phyloP scores from a whole-genome alignment of 2,329 filamentous ascomycete species.

The Colletotrichum chlorophyti region DNA sequence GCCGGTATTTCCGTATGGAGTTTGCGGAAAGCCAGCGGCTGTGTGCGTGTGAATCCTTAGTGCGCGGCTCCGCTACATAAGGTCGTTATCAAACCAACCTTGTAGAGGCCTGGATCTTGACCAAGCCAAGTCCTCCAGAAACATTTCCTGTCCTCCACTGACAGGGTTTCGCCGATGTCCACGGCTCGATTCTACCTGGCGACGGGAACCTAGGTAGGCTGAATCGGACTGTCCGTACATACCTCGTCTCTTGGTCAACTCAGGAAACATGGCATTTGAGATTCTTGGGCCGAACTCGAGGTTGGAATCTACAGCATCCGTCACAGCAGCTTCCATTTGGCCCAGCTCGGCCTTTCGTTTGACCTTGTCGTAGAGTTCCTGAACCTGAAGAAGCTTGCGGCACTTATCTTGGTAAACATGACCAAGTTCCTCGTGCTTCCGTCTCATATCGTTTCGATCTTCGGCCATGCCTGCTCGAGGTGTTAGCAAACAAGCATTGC shows the following conservation, averaged over 20 bases:
- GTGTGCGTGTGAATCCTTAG: not conserved
- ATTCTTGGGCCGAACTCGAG: not conserved
- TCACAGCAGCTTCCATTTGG: constrained; percentile 61
- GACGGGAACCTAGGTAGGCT: not conserved
- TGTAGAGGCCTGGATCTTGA: constrained; percentile 16
- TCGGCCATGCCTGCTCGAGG: constrained; percentile 57
- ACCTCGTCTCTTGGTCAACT: not conserved
- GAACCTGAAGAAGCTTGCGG: constrained; percentile 71
- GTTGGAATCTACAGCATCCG: constrained; percentile 39
- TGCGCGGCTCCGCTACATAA: not conserved
- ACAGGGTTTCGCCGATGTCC: not conserved
- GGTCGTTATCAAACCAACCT: constrained; percentile 24
- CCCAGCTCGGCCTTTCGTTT: constrained; percentile 62
- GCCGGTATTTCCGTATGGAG: constrained; percentile 32
- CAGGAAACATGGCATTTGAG: not conserved
- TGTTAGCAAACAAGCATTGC: constrained; percentile 26
- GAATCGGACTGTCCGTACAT: not conserved
- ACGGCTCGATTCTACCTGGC: not conserved
- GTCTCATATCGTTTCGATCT: constrained; percentile 68
- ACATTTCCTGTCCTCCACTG: not conserved
- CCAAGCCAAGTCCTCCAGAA: constrained; percentile 15
- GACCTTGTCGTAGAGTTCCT: constrained; percentile 68
- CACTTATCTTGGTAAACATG: constrained; percentile 74
- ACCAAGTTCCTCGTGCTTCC: constrained; percentile 76
- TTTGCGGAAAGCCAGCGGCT: constrained; percentile 39